Conservation (phyloP, 1,139 yeast species). For the Arxiozyma heterogenica region DNA sequence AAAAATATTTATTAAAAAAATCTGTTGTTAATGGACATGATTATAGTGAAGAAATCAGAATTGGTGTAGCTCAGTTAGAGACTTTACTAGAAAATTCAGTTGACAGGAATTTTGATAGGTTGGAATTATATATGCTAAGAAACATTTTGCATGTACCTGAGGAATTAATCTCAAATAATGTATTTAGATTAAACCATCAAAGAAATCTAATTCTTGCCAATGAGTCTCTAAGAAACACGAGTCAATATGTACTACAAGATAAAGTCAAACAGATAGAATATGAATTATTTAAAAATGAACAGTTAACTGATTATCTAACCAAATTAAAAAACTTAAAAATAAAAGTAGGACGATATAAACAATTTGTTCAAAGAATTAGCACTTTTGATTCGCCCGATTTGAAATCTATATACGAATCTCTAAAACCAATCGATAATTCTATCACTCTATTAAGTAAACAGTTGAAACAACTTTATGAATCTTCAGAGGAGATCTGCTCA, state of each 20-base stretch:
- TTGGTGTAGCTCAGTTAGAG: slow-evolving; percentile 76
- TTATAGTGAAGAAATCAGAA: slow-evolving; percentile 45
- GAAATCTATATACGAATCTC: slow-evolving; percentile 10
- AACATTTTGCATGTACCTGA: slow-evolving; percentile 67
- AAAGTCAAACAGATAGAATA: slow-evolving; percentile 16
- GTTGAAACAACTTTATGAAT: slow-evolving; percentile 21
- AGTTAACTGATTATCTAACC: slow-evolving; percentile 4
- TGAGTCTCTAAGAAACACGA: slow-evolving; percentile 8
- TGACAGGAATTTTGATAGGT: slow-evolving; percentile 79
- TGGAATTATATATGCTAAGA: slow-evolving; percentile 72
- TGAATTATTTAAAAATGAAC: slow-evolving; percentile 14
- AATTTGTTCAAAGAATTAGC: not conserved
- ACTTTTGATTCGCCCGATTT: not conserved
- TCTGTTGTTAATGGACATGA: slow-evolving; percentile 15
- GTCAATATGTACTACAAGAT: slow-evolving; percentile 9
- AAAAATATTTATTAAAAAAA: slow-evolving; percentile 45
- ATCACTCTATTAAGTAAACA: slow-evolving; percentile 20
- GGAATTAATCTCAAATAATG: slow-evolving; percentile 59
- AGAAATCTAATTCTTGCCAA: slow-evolving; percentile 36
- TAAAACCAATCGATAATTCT: slow-evolving; percentile 26
- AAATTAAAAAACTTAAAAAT: slow-evolving; percentile 1
- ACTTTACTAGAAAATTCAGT: slow-evolving; percentile 66
- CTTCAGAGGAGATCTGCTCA: slow-evolving; percentile 23
- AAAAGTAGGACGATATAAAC: slow-evolving; percentile 7
- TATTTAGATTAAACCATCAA: slow-evolving; percentile 62